Evolutionary conservation across 441 rosid genomes (phyloP).

Genomic region (Arabidopsis hybrid): DNA sequence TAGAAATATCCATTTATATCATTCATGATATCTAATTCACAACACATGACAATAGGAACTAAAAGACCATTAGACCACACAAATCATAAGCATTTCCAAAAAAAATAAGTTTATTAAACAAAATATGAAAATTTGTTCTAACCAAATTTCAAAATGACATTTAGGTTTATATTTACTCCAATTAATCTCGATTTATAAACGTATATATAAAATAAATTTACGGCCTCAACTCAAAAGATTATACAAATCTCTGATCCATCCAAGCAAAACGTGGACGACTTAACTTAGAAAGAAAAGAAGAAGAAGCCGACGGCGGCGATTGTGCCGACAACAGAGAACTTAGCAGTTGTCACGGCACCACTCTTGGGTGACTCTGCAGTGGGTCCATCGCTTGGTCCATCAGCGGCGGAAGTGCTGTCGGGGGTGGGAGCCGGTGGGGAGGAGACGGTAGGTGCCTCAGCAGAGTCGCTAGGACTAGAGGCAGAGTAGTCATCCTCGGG

Average conservation of each 20-base stretch:
- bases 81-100: not conserved
- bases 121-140: constrained; percentile 33
- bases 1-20: not conserved
- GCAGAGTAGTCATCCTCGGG: constrained; percentile 32
- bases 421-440: constrained; percentile 47
- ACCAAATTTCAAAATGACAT: constrained; percentile 26
- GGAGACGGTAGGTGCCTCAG: constrained; percentile 41
- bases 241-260: constrained; percentile 23
- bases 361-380: constrained; percentile 35
- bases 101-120: constrained; percentile 5
- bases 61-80: not conserved
- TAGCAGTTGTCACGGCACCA: constrained; percentile 18
- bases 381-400: constrained; percentile 42
- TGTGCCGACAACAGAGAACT: constrained; percentile 16
- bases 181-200: constrained; percentile 36
- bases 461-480: constrained; percentile 36
- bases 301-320: constrained; percentile 6
- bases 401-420: constrained; percentile 29
- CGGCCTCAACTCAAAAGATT: constrained; percentile 14
- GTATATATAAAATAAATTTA: constrained; percentile 13
- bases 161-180: constrained; percentile 38
- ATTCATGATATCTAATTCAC: not conserved
- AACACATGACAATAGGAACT: not conserved
- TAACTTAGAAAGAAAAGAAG: constrained; percentile 37
- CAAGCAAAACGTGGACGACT: not conserved